Evolutionary conservation across 495 filamentous ascomycete genomes (phyloP).

Genomic region (Lasiosphaeriaceae sp.): DNA sequence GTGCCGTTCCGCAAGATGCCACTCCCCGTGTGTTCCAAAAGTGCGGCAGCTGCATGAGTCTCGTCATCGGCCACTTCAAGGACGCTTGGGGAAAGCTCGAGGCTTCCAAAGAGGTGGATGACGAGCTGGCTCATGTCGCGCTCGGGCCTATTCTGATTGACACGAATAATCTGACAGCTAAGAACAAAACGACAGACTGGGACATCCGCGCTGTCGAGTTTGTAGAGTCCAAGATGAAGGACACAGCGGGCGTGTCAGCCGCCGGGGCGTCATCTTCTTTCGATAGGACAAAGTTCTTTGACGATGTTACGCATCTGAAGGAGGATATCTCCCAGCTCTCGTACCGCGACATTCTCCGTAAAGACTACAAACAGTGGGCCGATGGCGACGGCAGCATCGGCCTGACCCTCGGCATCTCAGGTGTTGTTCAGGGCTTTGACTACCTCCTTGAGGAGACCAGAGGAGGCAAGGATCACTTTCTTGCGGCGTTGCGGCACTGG

Average conservation of each 20-base stretch:
- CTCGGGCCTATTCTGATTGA: conserved; percentile 81
- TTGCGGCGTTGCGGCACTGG: conserved; percentile 45
- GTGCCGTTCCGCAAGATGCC: conserved; percentile 47
- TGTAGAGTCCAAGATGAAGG: conserved; percentile 46
- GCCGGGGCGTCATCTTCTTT: conserved; percentile 28
- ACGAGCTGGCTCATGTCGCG: conserved; percentile 69
- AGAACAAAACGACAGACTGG: conserved; percentile 67
- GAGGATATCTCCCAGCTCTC: conserved; percentile 62
- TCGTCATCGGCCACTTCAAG: conserved; percentile 63
- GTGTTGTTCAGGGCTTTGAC: conserved; percentile 62
- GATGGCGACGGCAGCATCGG: conserved; percentile 38
- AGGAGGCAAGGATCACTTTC: conserved; percentile 28
- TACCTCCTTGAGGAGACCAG: conserved; percentile 58
- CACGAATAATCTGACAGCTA: conserved; percentile 66
- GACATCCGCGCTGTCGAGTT: conserved; percentile 64
- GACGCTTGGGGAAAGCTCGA: conserved; percentile 50
- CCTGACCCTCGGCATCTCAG: conserved; percentile 68
- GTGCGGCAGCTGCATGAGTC: conserved; percentile 74
- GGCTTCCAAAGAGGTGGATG: conserved; percentile 27
- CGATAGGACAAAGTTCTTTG: conserved; percentile 58
- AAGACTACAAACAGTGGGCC: conserved; percentile 91
- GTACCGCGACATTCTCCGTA: conserved; percentile 71
- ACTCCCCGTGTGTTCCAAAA: conserved; percentile 63
- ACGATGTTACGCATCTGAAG: conserved; percentile 63
- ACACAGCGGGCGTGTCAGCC: too few relatives aligned